Conservation (phyloP, 495 filamentous ascomycete species). For the Hypoxylon rickii region DNA sequence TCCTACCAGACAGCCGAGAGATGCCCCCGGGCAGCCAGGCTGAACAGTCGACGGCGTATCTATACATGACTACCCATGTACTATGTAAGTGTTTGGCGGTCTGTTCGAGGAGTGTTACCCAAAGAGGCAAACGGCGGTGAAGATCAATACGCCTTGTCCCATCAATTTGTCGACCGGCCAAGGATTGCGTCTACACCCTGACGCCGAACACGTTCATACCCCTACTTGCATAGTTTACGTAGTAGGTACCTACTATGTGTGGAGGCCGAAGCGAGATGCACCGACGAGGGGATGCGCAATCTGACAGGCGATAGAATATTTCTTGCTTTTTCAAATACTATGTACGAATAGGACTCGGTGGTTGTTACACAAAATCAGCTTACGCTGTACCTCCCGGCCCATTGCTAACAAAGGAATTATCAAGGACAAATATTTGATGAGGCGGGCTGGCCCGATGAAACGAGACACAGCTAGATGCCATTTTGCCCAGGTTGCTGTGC, state of each 20-base stretch:
- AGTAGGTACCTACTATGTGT: no score
- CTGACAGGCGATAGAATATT: neutral
- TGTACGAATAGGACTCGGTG: constrained; percentile 16
- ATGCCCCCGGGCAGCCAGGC: constrained; percentile 14
- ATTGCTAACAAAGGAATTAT: no score
- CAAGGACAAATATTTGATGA: no score
- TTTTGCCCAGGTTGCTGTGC: no score
- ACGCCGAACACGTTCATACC: no score
- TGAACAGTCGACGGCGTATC: constrained; percentile 1
- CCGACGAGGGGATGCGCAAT: constrained; percentile 10
- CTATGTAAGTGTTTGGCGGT: constrained; percentile 18
- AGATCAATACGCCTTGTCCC: constrained; percentile 17
- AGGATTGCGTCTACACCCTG: no score
- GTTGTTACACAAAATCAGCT: no score
- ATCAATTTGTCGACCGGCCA: neutral
- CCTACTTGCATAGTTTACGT: no score
- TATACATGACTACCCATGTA: neutral
- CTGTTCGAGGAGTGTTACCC: constrained; percentile 8
- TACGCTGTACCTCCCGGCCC: no score
- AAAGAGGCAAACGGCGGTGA: constrained; percentile 12
- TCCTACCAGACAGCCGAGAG: constrained; percentile 16
- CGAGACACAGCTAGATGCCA: no score
- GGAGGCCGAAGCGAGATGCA: constrained; percentile 8
- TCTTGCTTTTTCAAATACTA: neutral
- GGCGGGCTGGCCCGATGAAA: no score